A percentile compares a stretch with the other conserved stretches of the same genome.
phyloP scores from a whole-genome alignment of 257 asterid species.

The Forsythia suspensa region DNA sequence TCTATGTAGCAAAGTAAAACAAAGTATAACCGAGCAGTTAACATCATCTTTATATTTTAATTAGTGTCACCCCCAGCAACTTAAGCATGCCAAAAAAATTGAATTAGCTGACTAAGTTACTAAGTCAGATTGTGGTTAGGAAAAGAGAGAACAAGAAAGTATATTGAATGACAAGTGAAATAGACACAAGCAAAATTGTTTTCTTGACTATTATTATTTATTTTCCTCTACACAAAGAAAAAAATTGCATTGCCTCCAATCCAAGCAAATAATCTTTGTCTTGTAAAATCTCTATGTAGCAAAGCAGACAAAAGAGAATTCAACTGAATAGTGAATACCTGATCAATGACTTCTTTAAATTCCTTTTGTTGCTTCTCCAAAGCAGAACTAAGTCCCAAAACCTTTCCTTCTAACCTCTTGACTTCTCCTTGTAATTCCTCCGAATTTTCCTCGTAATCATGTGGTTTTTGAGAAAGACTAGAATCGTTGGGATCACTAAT shows the following conservation, averaged over 20 bases:
- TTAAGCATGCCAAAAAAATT: neutral
- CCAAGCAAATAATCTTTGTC: neutral
- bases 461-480: slow-evolving; percentile 51
- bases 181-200: neutral
- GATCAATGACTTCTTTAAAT: slow-evolving; percentile 45
- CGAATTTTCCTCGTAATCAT: slow-evolving; percentile 33
- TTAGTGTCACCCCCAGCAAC: neutral
- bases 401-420: slow-evolving; percentile 75
- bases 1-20: neutral
- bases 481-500: slow-evolving; percentile 68
- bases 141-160: neutral
- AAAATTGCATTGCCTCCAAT: neutral
- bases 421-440: slow-evolving; percentile 66
- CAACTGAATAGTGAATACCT: slow-evolving; percentile 41
- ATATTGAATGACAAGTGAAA: neutral
- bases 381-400: slow-evolving; percentile 54
- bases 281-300: neutral
- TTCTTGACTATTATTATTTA: neutral
- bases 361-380: slow-evolving; percentile 70
- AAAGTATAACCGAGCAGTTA: neutral
- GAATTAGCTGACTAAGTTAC: neutral
- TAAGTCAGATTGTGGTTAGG: neutral
- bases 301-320: neutral
- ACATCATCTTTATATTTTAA: neutral
- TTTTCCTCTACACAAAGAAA: neutral